Conservation (phyloP, 1,284 basidiomycete species). For the Microbotryum scabiosae region DNA sequence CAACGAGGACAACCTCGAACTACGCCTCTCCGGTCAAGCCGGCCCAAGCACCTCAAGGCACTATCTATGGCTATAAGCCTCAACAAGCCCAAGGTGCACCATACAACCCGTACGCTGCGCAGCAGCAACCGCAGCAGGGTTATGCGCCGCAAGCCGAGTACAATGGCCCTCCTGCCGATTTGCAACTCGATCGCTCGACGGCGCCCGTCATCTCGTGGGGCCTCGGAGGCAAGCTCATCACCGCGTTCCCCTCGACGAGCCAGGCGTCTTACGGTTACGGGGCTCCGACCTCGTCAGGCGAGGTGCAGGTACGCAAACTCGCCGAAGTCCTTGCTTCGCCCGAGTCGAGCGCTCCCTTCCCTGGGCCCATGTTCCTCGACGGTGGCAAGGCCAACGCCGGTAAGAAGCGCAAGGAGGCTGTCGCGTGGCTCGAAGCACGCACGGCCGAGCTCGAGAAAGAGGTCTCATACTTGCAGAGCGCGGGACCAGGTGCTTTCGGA, state of each 20-base stretch:
- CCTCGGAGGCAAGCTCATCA: constrained; percentile 75
- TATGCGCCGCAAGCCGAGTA: constrained; percentile 23
- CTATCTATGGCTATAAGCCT: no score
- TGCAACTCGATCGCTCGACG: constrained; percentile 46
- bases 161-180: constrained; percentile 59
- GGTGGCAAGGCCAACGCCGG: constrained; percentile 47
- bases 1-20: no score
- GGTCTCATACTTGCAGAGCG: constrained; percentile 50
- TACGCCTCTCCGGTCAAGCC: no score
- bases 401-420: constrained; percentile 73
- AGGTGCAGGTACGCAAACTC: constrained; percentile 60
- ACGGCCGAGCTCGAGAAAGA: constrained; percentile 67
- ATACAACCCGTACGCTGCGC: constrained; percentile 24
- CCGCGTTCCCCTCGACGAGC: constrained; percentile 59
- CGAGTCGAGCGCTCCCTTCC: constrained; percentile 49
- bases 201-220: constrained; percentile 79
- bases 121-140: constrained; percentile 3
- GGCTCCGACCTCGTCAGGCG: constrained; percentile 52
- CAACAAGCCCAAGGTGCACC: neutral
- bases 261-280: constrained; percentile 53
- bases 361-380: constrained; percentile 77
- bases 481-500: constrained; percentile 40
- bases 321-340: constrained; percentile 55
- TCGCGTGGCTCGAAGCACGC: constrained; percentile 66
- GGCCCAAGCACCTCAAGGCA: no score